Conservation (phyloP, 2,329 filamentous ascomycete genomes). For the Canariomyces notabilis region DNA sequence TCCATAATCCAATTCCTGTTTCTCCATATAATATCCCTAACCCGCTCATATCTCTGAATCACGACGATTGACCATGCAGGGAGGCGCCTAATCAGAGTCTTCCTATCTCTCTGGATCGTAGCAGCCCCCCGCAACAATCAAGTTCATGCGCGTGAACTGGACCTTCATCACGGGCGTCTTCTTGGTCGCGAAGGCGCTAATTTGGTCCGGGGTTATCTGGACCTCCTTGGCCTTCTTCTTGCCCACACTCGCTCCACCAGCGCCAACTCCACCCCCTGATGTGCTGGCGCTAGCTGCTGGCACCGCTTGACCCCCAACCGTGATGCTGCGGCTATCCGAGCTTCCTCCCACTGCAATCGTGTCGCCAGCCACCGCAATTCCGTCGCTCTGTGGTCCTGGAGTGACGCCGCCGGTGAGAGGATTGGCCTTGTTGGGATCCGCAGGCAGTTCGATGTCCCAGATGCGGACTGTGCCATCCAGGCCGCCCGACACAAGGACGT, state of each 20-base stretch:
- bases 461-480: slow-evolving; percentile 89
- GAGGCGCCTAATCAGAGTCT: background rate
- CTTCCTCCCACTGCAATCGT: slow-evolving; percentile 37
- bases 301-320: slow-evolving; percentile 44
- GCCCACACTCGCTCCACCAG: slow-evolving; percentile 28
- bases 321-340: slow-evolving; percentile 33
- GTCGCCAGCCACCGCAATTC: slow-evolving; percentile 29
- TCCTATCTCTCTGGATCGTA: slow-evolving; percentile 44
- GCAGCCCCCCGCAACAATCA: slow-evolving; percentile 79
- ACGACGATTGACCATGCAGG: background rate
- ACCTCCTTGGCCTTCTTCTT: slow-evolving; percentile 88
- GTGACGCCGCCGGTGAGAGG: slow-evolving; percentile 24
- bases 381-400: slow-evolving; percentile 27
- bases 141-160: slow-evolving; percentile 89
- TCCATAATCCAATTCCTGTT: background rate
- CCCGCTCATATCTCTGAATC: background rate
- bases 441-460: slow-evolving; percentile 80
- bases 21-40: background rate
- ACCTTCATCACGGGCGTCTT: slow-evolving; percentile 93
- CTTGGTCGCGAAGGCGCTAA: slow-evolving; percentile 92
- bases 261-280: slow-evolving; percentile 30
- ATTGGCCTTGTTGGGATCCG: slow-evolving; percentile 57
- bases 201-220: slow-evolving; percentile 86
- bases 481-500: slow-evolving; percentile 81
- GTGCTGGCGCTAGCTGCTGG: slow-evolving; percentile 32